phyloP scores from a whole-genome alignment of 176 grass and related monocot genomes.

The Triticum monococcum region DNA sequence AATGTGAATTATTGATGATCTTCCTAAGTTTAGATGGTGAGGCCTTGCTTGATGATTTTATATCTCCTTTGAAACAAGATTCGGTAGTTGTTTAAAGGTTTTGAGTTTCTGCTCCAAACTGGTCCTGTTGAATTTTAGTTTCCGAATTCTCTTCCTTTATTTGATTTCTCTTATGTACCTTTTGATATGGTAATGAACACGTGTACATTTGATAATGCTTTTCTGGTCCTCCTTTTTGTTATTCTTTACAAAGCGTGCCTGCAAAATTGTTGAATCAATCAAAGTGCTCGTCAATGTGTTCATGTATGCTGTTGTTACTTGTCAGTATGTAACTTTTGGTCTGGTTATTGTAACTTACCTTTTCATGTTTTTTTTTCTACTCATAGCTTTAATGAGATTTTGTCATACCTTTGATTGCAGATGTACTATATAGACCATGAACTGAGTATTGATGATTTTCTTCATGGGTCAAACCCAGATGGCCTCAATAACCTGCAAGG shows the following conservation, averaged over 20 bases:
- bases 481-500: constrained; percentile 44
- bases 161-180: not conserved
- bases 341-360: constrained; percentile 11
- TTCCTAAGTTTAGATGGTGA: not conserved
- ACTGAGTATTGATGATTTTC: constrained; percentile 63
- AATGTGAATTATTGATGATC: not conserved
- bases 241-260: not conserved
- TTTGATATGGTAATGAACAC: not conserved
- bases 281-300: not conserved
- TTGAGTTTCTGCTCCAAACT: not conserved
- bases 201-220: not conserved
- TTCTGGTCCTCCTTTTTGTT: not conserved
- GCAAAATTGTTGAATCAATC: constrained; percentile 17
- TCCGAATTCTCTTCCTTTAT: constrained; percentile 11
- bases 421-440: constrained; percentile 73
- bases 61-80: not conserved
- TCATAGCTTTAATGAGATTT: constrained; percentile 20
- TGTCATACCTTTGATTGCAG: constrained; percentile 47
- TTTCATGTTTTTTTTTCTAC: not conserved
- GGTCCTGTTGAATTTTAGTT: not conserved
- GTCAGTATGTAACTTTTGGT: not conserved
- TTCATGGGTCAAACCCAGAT: constrained; percentile 41
- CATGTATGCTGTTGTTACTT: not conserved
- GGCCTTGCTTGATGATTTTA: not conserved
- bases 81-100: not conserved